Base-by-base conservation (phyloP, 208 protist species). In the Trypanosoma cruzi region DNA sequence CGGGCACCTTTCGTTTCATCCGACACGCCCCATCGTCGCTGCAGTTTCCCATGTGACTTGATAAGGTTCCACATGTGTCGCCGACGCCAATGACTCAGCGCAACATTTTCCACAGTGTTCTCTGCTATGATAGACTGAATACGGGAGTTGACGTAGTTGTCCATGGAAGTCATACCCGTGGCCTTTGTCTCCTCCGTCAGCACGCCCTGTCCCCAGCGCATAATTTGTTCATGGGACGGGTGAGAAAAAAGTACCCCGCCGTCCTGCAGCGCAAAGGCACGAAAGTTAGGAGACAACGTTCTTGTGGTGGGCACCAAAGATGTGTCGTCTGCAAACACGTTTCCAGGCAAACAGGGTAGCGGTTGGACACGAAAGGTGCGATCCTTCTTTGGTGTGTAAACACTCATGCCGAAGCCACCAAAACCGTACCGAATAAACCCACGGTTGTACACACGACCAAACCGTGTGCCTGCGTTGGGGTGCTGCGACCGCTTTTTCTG, bases 71-170 rank as follows among this genome's bases (percentile, higher is more conserved):
- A 93, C 79, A 96, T 96, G 68, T 96, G 90, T 16, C 75, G 69
- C 55, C 77, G 77, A 31, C 90, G 82, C 88, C 90, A 96, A 63
- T 96, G 84, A 62, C 78, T 85, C 18, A 96, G 69, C 4, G 88
- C 82, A n/a, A 84, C 73, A 37, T 92, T 92, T 76, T 96, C 90
- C 16, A 96, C 80, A 16, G 90, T 96, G 71, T 96, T 93, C 73
- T 96, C 82, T 14, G 90, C 90, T 62, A 96, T 89, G 75, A 96
- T 92, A n/a, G 85, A 79, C 68, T 96, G 90, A 36, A 96, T 88
- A 55, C 90, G 87, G 18, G 79, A 85, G 75, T 93, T 92, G 11
- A 96, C 83, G 48, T 81, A 86, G 53, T 85, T 78, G 69, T 96
- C 88, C 85, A 92, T 91, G 6, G 80, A 62, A 14, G 88, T 96